phyloP scores from a whole-genome alignment of 1,139 yeast genomes.

The Nadsonia commutata region DNA sequence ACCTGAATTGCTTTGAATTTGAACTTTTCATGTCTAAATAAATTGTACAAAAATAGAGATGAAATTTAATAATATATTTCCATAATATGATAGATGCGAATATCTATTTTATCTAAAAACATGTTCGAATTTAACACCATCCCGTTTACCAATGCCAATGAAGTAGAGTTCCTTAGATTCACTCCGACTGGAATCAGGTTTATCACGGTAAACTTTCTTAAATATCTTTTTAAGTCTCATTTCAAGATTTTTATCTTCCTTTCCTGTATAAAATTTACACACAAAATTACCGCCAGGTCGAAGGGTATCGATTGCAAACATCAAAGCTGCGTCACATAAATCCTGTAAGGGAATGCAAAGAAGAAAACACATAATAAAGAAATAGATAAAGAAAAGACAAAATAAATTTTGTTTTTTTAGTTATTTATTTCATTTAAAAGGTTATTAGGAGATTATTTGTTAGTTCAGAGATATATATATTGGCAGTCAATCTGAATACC shows the following conservation, averaged over 20 bases:
- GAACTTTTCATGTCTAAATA: no score
- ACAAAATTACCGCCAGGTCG: constrained; percentile 59
- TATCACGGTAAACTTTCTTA: constrained; percentile 37
- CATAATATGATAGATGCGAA: no score
- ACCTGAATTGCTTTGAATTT: no score
- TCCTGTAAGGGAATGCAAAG: constrained; percentile 30
- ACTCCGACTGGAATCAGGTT: constrained; percentile 44
- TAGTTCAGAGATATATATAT: no score
- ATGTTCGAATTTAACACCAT: constrained; percentile 31
- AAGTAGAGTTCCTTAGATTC: constrained; percentile 62
- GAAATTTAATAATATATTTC: no score
- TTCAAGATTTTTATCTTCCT: constrained; percentile 49
- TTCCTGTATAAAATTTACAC: constrained; percentile 57
- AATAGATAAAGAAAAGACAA: not conserved
- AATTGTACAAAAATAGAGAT: no score
- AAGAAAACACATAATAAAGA: not conserved
- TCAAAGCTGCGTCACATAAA: constrained; percentile 79
- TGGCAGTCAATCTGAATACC: no score
- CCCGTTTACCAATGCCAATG: constrained; percentile 41
- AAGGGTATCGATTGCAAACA: constrained; percentile 55
- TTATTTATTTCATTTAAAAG: no score
- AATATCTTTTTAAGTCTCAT: constrained; percentile 46
- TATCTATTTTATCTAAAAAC: constrained; percentile 30
- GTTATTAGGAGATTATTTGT: no score
- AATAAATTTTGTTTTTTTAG: not conserved